Base-by-base conservation (phyloP, 2,329 filamentous ascomycete species). In the Penicillium glabrum region DNA sequence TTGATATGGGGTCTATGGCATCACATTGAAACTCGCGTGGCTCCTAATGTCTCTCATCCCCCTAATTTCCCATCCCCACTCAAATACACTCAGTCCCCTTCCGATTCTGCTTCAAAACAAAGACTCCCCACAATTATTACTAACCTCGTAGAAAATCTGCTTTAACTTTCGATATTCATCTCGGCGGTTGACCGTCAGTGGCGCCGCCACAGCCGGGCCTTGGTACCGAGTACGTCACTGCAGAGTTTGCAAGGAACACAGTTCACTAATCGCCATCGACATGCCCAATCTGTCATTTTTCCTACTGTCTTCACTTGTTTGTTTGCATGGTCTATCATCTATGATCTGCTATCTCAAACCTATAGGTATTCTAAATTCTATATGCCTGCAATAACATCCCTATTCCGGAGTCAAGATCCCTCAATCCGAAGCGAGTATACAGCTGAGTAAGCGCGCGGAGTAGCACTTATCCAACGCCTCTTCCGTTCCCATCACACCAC, bases 141-240 rank as follows among this genome's bases (percentile, higher is more conserved):
- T 29, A 46, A 46, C 2, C 7, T 29, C 24, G 4, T 27, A n/a
- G 26, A n/a, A 46, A 46, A 31, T 46, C 16, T 11, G 27, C n/a
- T 19, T 26, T 26, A 37, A 37, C 27, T 49, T 37, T 24, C 21
- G 35, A 24, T 8, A 26, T 31, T 39, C 21, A 5, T 21, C 46
- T 47, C 46, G 46, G 46, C 21, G 19, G 24, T 11, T 37, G 31
- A 5, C 46, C 46, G 46, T 37, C 31, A 33, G 46, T 49, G 46
- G 46, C 46, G 46, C 46, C 46, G 46, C 46, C 46, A 49, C 46
- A 26, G 31, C 46, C 46, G 46, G 24, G 16, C n/a, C 39, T 31
- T 43, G 44, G 57, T 53, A 21, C 47, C 44, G 48, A 33, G 13
- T 53, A 54, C 56, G 59, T 61, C 57, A 59, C 41, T 58, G 59